Percentiles rank a stretch among this genome's conserved stretches.
Evolutionary conservation across 1,284 basidiomycete genomes (phyloP).

Genomic region (Gomphus bonarii): DNA sequence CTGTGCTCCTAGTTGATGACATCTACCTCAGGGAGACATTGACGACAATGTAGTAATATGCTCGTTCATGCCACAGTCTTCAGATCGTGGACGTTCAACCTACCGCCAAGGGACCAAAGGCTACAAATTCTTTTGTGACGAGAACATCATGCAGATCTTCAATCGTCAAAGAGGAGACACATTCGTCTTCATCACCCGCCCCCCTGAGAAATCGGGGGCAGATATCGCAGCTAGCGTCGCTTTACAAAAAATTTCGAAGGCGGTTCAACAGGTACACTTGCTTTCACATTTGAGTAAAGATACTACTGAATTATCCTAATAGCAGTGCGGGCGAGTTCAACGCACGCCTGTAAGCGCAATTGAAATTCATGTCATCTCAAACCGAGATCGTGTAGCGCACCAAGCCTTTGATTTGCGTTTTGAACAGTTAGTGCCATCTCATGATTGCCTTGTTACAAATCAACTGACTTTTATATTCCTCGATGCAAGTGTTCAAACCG

Average conservation of each 20-base stretch:
- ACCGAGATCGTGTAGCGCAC: conserved; percentile 51
- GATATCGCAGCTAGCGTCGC: conserved; percentile 50
- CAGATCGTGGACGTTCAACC: conserved; percentile 34
- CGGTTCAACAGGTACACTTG: conserved; percentile 34
- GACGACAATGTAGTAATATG: too few species aligned
- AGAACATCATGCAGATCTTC: conserved; percentile 45
- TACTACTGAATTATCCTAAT: not conserved
- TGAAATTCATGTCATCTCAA: conserved; percentile 59
- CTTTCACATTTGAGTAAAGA: not conserved
- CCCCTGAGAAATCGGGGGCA: conserved; percentile 31
- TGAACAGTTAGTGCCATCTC: conserved; percentile 39
- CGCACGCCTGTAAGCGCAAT: conserved; percentile 38
- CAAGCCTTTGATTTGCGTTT: conserved; percentile 57
- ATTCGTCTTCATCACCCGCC: conserved; percentile 45
- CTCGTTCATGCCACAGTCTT: conserved; percentile 29
- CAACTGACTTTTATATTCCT: too few species aligned
- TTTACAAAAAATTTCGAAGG: conserved; percentile 44
- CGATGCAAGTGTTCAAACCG: too few species aligned
- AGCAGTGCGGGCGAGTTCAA: conserved; percentile 52
- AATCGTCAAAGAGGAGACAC: conserved; percentile 40
- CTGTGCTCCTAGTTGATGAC: too few species aligned
- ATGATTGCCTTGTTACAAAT: not conserved
- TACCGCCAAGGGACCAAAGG: conserved; percentile 41
- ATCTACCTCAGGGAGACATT: too few species aligned
- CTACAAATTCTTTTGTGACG: conserved; percentile 44